Base-by-base conservation (phyloP, 2,329 filamentous ascomycete genomes). In the Metarhizium brunneum region DNA sequence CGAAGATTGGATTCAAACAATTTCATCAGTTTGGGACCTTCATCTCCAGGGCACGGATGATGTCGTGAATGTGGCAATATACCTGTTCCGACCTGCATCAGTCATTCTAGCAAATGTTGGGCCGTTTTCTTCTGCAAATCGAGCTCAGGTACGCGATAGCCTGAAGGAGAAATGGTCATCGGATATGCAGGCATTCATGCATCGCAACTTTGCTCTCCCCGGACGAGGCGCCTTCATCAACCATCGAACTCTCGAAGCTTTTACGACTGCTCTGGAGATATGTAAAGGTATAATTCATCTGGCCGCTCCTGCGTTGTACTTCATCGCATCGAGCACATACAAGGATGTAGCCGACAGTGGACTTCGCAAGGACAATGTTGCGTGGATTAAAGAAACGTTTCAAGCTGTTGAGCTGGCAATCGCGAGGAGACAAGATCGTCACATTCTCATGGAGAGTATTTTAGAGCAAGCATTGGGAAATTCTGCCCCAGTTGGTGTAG, bases 41-140 rank as follows among this genome's bases (percentile, higher is more conserved):
- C 81, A 80, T 60, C 68, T 79, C n/a, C 78, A 79, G 57, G 74
- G 71, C 18, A 67, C 67, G 4, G 68, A 71, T 30, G 81, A 83
- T 60, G 69, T 68, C 2, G 57, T 72, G 7, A 75, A 81, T 43
- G 76, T 82, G 30, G 77, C 80, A 2, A 69, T 66, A 2, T 68
- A 76, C 52, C 65, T 82, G 6, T 79, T 79, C 47, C 62, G 66
- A 0, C 66, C 72, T 57, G 55, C 64, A 32, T 64, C 67, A 35
- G 52, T 57, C 36, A 65, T 81, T 32, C 61, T 81, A 1, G 70
- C 68, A 14, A 74, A 69, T 52, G 56, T 81, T 5, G 69, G 71
- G 13, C 65, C 64, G 0, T 62, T 71, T 32, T 54, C 60, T 49
- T 52, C 60, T 60, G 20, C 59, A 61, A 30, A 55, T 55, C 52